Base-by-base conservation (phyloP, 176 grass and related monocot genomes). In the Musa troglodytarum region DNA sequence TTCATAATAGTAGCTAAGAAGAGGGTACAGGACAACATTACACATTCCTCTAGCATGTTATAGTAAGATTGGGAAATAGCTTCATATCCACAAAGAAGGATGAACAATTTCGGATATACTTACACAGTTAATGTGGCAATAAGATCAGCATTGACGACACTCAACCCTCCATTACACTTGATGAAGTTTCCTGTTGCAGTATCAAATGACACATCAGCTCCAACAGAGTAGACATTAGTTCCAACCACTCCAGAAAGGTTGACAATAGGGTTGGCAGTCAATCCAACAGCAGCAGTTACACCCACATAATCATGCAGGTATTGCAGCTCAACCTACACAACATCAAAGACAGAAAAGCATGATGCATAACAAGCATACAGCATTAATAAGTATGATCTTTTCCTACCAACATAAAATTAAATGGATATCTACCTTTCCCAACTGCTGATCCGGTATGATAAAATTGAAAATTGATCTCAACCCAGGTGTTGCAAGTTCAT, bases 401-500 rank as follows among this genome's bases (percentile, higher is more conserved):
- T 51, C 20, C 34, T 43, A 49, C 5, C 29, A 19, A 8, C 3
- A 9, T 28, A 70, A 20, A 17, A 50, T 3, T 50, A 19, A 43
- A 70, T 1, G 22, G 12, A 28, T 23, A 53, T 4, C 55, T 84
- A 99, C 95, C 90, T 99, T 99, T 69, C 90, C 95, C 82, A 90
- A 99, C 76, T 75, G 93, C 72, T 94, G 95, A 73, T 99, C 90
- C 49, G 95, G 95, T 73, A 94, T 80, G 76, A 85, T 75, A 77
- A 99, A 99, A 78, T 86, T 99, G 11, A 99, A 84, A 71, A 99
- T 94, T 29, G 90, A 76, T 81, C 93, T 99, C 61, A 99, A 55
- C 26, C 95, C 95, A 76, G 95, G 90, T 0, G 86, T 76, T 12
- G 34, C 34, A 43, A 94, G 15, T 71, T 99, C 90, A 81, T 94